These are phyloP conservation scores for Pisolithus tinctorius DNA, from an alignment of 768 basidiomycete species.

Conservation along the genomic window DNA sequence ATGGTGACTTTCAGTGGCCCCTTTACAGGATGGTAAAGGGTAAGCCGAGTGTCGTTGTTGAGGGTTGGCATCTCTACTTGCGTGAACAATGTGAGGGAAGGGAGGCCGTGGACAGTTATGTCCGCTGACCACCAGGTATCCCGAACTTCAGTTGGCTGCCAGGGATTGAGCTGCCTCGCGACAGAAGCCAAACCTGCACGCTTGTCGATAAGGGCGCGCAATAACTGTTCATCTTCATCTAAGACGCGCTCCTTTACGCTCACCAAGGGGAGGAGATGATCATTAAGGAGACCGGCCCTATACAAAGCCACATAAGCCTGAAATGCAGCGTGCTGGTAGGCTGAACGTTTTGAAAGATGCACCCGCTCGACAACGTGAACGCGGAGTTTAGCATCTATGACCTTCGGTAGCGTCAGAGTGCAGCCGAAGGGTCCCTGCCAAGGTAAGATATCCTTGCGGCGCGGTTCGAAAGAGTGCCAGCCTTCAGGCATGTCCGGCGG, in stretches of 20 bases:
- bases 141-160: conserved; percentile 31
- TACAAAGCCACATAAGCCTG: conserved; percentile 59
- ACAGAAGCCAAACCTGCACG: conserved; percentile 51
- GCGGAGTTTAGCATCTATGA: conserved; percentile 45
- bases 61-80: conserved; percentile 34
- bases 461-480: conserved; percentile 44
- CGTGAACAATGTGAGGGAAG: conserved; percentile 45
- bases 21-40: conserved; percentile 39
- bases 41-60: conserved; percentile 34
- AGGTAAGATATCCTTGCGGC: conserved; percentile 9
- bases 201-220: conserved; percentile 60
- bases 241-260: conserved; percentile 45
- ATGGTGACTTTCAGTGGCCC: conserved; percentile 26
- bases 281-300: conserved; percentile 53
- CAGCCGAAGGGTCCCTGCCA: conserved; percentile 60
- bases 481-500: conserved; percentile 57
- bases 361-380: conserved; percentile 41
- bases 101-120: conserved; percentile 42
- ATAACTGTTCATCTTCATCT: conserved; percentile 54
- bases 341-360: conserved; percentile 52
- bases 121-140: conserved; percentile 46
- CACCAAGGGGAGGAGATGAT: conserved; percentile 62
- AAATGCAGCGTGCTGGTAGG: conserved; percentile 67
- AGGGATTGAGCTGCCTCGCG: conserved; percentile 58
- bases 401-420: conserved; percentile 55